Base-by-base conservation (phyloP, 495 filamentous ascomycete species). In the Tuber aestivum region DNA sequence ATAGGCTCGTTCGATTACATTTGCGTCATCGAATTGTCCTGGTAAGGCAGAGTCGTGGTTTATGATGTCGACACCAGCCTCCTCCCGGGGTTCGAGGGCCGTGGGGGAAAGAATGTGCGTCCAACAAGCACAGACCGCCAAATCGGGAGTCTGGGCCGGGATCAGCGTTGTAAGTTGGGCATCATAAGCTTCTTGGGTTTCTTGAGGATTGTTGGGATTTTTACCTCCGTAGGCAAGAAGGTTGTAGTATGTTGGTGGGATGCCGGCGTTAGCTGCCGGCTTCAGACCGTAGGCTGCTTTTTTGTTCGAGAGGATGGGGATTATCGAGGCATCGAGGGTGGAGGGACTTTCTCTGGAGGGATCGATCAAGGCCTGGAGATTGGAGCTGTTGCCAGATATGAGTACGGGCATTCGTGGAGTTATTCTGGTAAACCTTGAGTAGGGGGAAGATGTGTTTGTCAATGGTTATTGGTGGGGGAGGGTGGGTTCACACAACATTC, bases 281-380 rank as follows among this genome's bases (percentile, higher is more conserved):
- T 87, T 88, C 61, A 93, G 90, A 41, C 94, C 94, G 79, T 89
- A 93, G 50, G 93, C 95, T 75, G 89, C 86, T 83, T 91, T 91
- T 76, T 91, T 89, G 86, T 97, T 97, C 69, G 91, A 93, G 41
- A 96, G 88, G 10, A 97, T 92, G 65, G 91, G 90, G 42, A 91
- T 84, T 78, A 97, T 92, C 42, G 85, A 86, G 56, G 89, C 85
- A 76, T 87, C 83, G 74, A 91, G 88, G 73, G 93, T 87, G 12
- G 84, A 80, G 32, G 85, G 84, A 27, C 86, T 84, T 44, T 84
- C 83, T 20, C 74, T 74, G 8, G 75, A 71, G 70, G 91, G 90
- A 84, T 97, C 91, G 81, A 97, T 95, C 61, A 97, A 87, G 44
- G 94, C 94, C 86, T 97, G 94, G 38, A 98, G 89, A 83, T 97